Evolutionary conservation across 2,329 filamentous ascomycete genomes (phyloP).

Genomic region (Orbilia ellipsospora): DNA sequence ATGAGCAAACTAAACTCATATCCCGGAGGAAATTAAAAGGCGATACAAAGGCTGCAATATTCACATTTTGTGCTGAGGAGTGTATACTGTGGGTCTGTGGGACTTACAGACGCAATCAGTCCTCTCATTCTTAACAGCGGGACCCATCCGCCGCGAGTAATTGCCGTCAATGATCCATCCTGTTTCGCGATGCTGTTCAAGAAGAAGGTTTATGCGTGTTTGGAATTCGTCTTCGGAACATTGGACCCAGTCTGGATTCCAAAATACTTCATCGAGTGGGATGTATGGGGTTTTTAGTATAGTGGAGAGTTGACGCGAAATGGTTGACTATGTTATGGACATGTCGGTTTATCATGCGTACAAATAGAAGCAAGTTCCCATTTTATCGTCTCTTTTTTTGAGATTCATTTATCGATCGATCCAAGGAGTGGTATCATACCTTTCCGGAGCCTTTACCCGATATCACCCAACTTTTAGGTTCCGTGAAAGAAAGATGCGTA

Average conservation of each 20-base stretch:
- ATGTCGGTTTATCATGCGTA: too few relatives aligned
- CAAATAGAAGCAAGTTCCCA: too few relatives aligned
- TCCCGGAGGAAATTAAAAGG: too few relatives aligned
- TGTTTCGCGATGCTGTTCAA: slow-evolving; percentile 20
- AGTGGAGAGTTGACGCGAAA: slow-evolving; percentile 25
- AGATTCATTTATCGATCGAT: too few relatives aligned
- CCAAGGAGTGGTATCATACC: slow-evolving; percentile 10
- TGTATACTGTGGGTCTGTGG: background rate
- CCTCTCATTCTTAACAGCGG: slow-evolving; percentile 10
- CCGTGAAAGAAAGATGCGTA: background rate
- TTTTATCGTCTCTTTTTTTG: too few relatives aligned
- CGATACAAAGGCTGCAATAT: too few relatives aligned
- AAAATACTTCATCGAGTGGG: slow-evolving; percentile 43
- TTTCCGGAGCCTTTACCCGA: slow-evolving; percentile 31
- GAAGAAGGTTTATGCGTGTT: slow-evolving; percentile 17
- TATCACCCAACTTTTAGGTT: background rate
- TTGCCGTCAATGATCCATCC: slow-evolving; percentile 50
- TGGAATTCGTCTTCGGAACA: slow-evolving; percentile 39
- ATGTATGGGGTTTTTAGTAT: slow-evolving; percentile 33
- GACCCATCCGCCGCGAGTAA: slow-evolving; percentile 31
- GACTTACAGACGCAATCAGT: slow-evolving; percentile 47
- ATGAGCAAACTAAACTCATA: too few relatives aligned
- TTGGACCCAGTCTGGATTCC: slow-evolving; percentile 30
- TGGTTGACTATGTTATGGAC: slow-evolving; percentile 19
- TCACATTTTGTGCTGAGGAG: background rate